Conservation (phyloP, 371 early-diverging fungal genomes). For the Zychaea mexicana region DNA sequence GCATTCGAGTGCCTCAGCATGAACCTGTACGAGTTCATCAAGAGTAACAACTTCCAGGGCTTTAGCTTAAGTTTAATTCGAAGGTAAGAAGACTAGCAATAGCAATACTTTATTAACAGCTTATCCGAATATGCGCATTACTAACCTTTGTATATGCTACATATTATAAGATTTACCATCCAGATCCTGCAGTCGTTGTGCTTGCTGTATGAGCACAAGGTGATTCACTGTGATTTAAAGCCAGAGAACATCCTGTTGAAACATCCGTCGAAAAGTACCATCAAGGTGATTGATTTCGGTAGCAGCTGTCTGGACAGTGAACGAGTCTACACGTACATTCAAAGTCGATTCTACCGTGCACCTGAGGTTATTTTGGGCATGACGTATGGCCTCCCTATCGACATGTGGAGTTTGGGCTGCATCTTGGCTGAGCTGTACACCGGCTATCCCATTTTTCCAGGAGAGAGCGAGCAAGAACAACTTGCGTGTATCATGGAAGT, state of each 20-base stretch:
- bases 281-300: slow-evolving; percentile 96
- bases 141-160: not conserved
- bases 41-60: slow-evolving; percentile 92
- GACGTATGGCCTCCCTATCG: slow-evolving; percentile 86
- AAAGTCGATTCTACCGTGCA: slow-evolving; percentile 94
- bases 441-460: slow-evolving; percentile 94
- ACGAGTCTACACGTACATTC: slow-evolving; percentile 91
- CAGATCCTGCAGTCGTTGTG: slow-evolving; percentile 89
- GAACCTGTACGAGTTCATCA: slow-evolving; percentile 97
- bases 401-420: slow-evolving; percentile 99
- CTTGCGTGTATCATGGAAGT: slow-evolving; percentile 92
- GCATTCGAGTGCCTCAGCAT: slow-evolving; percentile 93
- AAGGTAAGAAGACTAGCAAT: slow-evolving; percentile 47
- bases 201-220: slow-evolving; percentile 72
- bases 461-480: slow-evolving; percentile 96
- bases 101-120: no score
- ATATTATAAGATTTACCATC: slow-evolving; percentile 60
- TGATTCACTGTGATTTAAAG: slow-evolving; percentile 99
- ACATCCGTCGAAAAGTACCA: slow-evolving; percentile 52
- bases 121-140: no score
- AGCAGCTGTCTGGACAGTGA: slow-evolving; percentile 79
- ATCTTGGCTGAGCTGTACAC: slow-evolving; percentile 93
- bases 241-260: slow-evolving; percentile 87
- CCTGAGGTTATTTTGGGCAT: slow-evolving; percentile 93
- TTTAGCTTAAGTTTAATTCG: slow-evolving; percentile 82